A percentile compares a stretch with the other conserved stretches of the same genome.
These are phyloP conservation scores for Talaromyces pinophilus DNA, from an alignment of 2,329 filamentous ascomycete genomes.

Conservation along the genomic window DNA sequence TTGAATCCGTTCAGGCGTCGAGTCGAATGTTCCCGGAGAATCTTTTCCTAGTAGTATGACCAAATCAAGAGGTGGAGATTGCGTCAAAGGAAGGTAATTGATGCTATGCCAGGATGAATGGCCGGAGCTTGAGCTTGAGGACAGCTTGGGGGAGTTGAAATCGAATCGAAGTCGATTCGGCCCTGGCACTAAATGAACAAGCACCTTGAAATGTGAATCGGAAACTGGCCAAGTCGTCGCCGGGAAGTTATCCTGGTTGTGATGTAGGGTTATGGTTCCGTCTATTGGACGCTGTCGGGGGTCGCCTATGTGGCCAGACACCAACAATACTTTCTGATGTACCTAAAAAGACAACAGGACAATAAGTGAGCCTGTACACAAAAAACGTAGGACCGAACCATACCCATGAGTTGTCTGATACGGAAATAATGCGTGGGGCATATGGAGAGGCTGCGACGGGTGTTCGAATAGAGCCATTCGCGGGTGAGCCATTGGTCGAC, in stretches of 20 bases:
- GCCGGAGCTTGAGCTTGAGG: constrained; percentile 60
- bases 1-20: constrained; percentile 70
- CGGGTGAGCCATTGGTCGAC: constrained; percentile 38
- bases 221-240: constrained; percentile 82
- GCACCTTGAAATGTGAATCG: constrained; percentile 86
- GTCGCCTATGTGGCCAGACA: constrained; percentile 81
- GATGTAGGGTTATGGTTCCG: constrained; percentile 74
- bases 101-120: constrained; percentile 80
- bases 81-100: constrained; percentile 80
- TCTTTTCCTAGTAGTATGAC: constrained; percentile 87
- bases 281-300: constrained; percentile 67
- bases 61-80: constrained; percentile 80
- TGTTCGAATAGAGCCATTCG: constrained; percentile 47
- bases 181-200: constrained; percentile 87
- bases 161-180: constrained; percentile 87
- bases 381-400: constrained; percentile 34
- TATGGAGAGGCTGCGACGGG: constrained; percentile 71
- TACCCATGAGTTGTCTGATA: constrained; percentile 84
- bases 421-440: constrained; percentile 75
- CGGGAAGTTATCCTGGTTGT: constrained; percentile 84
- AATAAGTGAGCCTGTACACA: not conserved
- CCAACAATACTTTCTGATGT: constrained; percentile 83
- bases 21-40: constrained; percentile 82
- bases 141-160: constrained; percentile 79
- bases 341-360: constrained; percentile 57